Evolutionary conservation across 192 early-diverging fungal species (phyloP), one percentile per base, ranked within the genome.

Genomic region (Obelidium mucronatum): DNA sequence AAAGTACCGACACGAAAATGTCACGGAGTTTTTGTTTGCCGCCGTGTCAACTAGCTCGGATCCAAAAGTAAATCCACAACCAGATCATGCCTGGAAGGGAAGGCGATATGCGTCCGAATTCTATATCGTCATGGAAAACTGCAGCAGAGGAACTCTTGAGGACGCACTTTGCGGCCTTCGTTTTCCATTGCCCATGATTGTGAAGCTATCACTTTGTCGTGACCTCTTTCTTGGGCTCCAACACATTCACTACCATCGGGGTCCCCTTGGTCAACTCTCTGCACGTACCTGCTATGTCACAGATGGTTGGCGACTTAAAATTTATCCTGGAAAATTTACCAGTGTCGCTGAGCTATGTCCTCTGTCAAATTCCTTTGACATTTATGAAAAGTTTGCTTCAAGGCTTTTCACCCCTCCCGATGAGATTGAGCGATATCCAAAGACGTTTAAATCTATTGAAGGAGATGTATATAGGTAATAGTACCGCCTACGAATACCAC

Each of bases 401-500:
- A 33, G 34, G 34, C 51, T 68, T 24, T 66, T 76, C 40, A 17
- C 19, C 24, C 6, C 75, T 22, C 75, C 75, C 4, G 75, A 76
- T 19, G 40, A 68, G 31, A 35, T 76, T 4, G 33, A 17, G 17
- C 40, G 17, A 1, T 67, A 35, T 17, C 60, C 59, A 1, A 24
- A 19, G 8, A 34, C 15, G 6, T 26, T 36, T 22, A 66, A 56
- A 0, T 24, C 31, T 35, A 68, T 28, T 1, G n/a, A 64, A n/a
- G 75, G 55, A 8, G 71, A 76, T 68, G 55, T 76, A 30, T 76
- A 76, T 31, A 76, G 75, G 73, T 74, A n/a, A 5, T 33, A 30
- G 17, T 17, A 28, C 33, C 40, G n/a, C n/a, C n/a, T n/a, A n/a
- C n/a, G n/a, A n/a, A 44, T 5, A 44, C 37, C n/a, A 48, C 5